Evolutionary conservation across 768 basidiomycete species (phyloP).

Genomic region (Mycena rosella): DNA sequence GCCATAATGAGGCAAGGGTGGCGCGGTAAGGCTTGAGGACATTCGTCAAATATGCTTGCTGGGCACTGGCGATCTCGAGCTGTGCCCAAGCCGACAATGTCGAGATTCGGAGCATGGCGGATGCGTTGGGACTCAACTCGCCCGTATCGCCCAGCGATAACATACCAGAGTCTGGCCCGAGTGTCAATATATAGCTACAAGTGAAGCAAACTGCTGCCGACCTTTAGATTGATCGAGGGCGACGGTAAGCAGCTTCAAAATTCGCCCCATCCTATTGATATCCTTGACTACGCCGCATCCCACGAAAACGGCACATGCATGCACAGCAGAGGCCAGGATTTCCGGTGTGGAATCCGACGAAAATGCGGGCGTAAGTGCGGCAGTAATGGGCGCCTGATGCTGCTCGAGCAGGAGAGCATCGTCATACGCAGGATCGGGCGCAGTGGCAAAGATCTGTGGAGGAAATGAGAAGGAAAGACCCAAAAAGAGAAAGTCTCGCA

Average conservation of each 20-base stretch:
- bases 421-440: conserved; percentile 94
- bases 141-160: conserved; percentile 88
- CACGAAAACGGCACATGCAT: conserved; percentile 95
- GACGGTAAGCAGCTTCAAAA: conserved; percentile 87
- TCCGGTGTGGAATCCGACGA: conserved; percentile 96
- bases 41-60: conserved; percentile 81
- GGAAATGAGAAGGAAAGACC: conserved; percentile 19
- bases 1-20: conserved; percentile 86
- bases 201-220: conserved; percentile 44
- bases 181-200: conserved; percentile 23
- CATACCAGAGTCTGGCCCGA: conserved; percentile 78
- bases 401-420: conserved; percentile 93
- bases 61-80: conserved; percentile 80
- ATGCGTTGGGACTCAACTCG: conserved; percentile 93
- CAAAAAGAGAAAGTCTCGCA: conserved; percentile 22
- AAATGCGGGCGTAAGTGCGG: conserved; percentile 96
- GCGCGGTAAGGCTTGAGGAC: conserved; percentile 86
- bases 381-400: conserved; percentile 97
- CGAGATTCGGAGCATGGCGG: conserved; percentile 93
- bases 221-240: conserved; percentile 94
- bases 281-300: conserved; percentile 96
- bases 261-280: conserved; percentile 91
- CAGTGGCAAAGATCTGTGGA: conserved; percentile 83
- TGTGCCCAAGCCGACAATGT: conserved; percentile 97
- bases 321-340: conserved; percentile 91